Percentiles rank a stretch among this genome's conserved stretches.
These are phyloP conservation scores for Xylaria castorea DNA, from an alignment of 495 filamentous ascomycete species.

Conservation along the genomic window DNA sequence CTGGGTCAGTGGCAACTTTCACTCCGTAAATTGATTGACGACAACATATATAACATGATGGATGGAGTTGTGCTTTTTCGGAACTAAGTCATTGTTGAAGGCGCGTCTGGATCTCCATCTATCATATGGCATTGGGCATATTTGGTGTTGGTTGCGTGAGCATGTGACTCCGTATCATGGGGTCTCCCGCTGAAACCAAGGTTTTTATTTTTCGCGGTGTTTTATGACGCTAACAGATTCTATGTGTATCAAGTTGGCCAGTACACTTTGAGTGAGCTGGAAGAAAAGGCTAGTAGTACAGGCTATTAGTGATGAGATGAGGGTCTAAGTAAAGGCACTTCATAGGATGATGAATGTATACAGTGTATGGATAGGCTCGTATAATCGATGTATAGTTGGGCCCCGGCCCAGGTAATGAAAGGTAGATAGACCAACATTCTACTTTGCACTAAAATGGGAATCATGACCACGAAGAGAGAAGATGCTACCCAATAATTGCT, in stretches of 20 bases:
- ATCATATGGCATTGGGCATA: slow-evolving; percentile 22
- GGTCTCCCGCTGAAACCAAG: slow-evolving; percentile 4
- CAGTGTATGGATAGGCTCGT: slow-evolving; percentile 24
- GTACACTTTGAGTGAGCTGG: slow-evolving; percentile 8
- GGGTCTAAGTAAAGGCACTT: background rate
- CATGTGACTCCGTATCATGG: slow-evolving; percentile 6
- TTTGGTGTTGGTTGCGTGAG: slow-evolving; percentile 21
- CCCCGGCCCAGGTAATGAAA: background rate
- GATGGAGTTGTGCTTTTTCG: slow-evolving; percentile 18
- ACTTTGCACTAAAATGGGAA: slow-evolving; percentile 11
- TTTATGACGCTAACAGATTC: slow-evolving; percentile 1
- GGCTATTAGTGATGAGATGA: background rate
- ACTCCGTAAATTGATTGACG: slow-evolving; percentile 33
- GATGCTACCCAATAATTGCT: background rate
- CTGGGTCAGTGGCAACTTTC: slow-evolving; percentile 33
- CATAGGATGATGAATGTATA: slow-evolving; percentile 14
- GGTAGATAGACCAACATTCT: background rate
- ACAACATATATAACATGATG: slow-evolving; percentile 17
- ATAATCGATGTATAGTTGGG: slow-evolving; percentile 23
- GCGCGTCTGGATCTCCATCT: slow-evolving; percentile 24
- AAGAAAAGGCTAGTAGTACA: background rate
- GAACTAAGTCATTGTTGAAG: slow-evolving; percentile 12
- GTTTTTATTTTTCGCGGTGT: slow-evolving; percentile 7
- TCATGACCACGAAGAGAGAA: background rate
- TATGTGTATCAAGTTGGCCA: slow-evolving; percentile 19